Percentiles rank a stretch among this genome's conserved stretches.
Evolutionary conservation across 495 filamentous ascomycete genomes (phyloP).

Genomic region (Parmelia sp.): DNA sequence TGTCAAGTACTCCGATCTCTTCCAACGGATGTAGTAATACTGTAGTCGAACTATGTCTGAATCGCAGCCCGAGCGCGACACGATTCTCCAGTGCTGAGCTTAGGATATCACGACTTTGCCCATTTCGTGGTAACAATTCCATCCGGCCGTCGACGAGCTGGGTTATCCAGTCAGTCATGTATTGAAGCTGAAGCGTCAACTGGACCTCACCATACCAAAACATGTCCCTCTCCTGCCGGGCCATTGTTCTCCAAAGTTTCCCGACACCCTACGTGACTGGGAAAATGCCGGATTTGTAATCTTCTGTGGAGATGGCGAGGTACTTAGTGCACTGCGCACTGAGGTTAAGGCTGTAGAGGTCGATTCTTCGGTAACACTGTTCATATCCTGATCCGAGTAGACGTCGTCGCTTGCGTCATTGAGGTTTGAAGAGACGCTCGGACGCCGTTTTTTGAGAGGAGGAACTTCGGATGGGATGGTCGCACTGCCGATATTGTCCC

Average conservation of each 20-base stretch:
- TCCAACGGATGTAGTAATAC: slow-evolving; percentile 3
- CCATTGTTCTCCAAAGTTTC: background rate
- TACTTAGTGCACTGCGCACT: background rate
- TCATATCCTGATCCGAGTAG: background rate
- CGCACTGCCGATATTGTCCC: background rate
- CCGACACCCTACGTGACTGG: background rate
- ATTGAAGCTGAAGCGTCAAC: background rate
- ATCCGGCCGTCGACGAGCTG: background rate
- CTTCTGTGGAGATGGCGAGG: background rate
- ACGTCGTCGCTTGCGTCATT: slow-evolving; percentile 1
- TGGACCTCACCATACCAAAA: slow-evolving; percentile 13
- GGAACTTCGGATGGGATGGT: background rate
- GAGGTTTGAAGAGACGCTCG: background rate
- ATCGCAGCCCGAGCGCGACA: background rate
- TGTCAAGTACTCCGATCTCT: slow-evolving; percentile 16
- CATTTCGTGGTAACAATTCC: background rate
- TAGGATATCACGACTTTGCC: background rate
- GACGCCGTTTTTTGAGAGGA: background rate
- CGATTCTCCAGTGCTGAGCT: background rate
- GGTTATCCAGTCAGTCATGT: background rate
- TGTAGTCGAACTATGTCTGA: slow-evolving; percentile 1
- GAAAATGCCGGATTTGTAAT: background rate
- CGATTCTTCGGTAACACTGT: background rate
- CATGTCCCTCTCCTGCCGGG: slow-evolving; percentile 3
- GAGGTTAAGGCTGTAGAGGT: background rate